Evolutionary conservation across 148 eudicot genomes (phyloP).

Genomic region (Gaultheria prostrata): DNA sequence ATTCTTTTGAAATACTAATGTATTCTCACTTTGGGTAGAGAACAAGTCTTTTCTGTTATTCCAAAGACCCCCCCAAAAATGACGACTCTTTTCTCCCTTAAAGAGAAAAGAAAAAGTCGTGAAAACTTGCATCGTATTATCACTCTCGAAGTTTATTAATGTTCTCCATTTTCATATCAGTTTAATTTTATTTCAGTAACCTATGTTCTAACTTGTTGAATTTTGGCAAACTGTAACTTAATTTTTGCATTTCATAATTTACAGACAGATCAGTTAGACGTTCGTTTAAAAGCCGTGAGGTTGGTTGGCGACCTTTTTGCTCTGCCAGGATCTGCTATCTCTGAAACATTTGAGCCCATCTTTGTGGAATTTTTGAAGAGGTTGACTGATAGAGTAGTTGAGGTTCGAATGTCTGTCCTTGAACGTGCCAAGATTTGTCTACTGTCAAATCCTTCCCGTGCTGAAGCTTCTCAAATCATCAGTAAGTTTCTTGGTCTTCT

Average conservation of each 20-base stretch:
- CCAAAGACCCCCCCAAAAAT: too few species aligned
- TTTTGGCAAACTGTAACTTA: neutral
- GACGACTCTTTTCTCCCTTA: neutral
- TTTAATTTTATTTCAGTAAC: neutral
- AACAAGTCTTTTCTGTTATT: neutral
- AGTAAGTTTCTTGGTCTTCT: constrained; percentile 38
- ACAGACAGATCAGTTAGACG: constrained; percentile 81
- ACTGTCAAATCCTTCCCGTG: constrained; percentile 62
- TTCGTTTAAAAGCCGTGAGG: constrained; percentile 72
- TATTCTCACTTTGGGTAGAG: neutral
- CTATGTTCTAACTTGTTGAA: neutral
- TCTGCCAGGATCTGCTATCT: constrained; percentile 57
- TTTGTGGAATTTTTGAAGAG: constrained; percentile 90
- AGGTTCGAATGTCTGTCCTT: constrained; percentile 84
- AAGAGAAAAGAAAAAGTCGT: neutral
- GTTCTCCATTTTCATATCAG: neutral
- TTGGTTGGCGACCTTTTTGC: constrained; percentile 94
- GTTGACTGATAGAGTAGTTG: constrained; percentile 76
- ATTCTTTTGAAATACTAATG: neutral
- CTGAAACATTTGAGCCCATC: constrained; percentile 70
- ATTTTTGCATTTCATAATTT: constrained; percentile 16
- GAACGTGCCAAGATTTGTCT: constrained; percentile 75
- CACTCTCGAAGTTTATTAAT: neutral
- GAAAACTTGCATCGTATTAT: neutral
- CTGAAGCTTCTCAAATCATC: constrained; percentile 79